Base-by-base conservation (phyloP, 2,329 filamentous ascomycete species). In the Sclerotinia subarctica region DNA sequence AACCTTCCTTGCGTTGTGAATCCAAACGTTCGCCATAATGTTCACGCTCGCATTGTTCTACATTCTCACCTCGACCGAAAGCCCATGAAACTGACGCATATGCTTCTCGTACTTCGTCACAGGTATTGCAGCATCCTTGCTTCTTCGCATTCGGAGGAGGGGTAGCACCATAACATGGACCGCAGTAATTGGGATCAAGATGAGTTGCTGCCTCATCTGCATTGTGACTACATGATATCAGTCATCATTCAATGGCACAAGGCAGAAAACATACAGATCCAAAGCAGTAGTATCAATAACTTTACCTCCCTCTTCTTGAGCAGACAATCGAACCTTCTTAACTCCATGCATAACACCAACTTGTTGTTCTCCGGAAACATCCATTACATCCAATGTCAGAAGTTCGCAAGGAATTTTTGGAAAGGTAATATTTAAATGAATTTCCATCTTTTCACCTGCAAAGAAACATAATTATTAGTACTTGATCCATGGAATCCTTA, bases 361-460 rank as follows among this genome's bases (percentile, higher is more conserved):
- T 79, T 99, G 95, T 77, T 97, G 91, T 80, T 99, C 95, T 71
- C 95, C 95, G 29, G 93, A 97, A 35, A 98, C 94, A 81, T 99
- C 95, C 95, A 99, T 99, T 68, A 99, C 94, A 79, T 99, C 95
- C 75, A 99, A 89, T 17, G 95, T 97, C 73, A 98, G 84, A 64
- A 99, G 88, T 80, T 98, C 94, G 82, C 95, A 99, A 13, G 95
- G 95, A 73, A 99, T 86, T 71, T 89, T 89, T 13, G 95, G 95
- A 78, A 99, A 99, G 58, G 93, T 95, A 69, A 99, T 89, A 82
- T 99, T 99, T 80, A 99, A 86, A 79, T 97, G 93, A 73, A 99
- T 99, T 79, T 98, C 95, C 94, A 99, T 98, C 80, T 94, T 93
- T 84, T 99, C 94, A 79, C 93, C 91, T 93, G 74, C n/a, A n/a